Percentiles rank a stretch among this genome's conserved stretches.
phyloP scores from a whole-genome alignment of 306 rosid species.

The Lithocarpus polystachyus region DNA sequence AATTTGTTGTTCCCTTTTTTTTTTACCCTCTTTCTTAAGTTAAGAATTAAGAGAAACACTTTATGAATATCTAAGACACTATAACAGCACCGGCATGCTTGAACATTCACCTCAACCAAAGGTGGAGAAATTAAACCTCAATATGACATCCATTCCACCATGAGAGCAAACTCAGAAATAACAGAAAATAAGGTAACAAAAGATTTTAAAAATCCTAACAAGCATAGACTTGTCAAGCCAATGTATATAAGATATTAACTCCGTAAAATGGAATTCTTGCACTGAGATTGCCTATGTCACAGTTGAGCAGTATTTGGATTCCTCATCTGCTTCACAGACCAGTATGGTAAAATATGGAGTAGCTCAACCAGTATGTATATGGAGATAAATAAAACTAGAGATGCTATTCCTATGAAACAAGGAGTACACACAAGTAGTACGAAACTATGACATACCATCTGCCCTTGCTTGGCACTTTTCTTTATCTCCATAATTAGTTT shows the following conservation, averaged over 20 bases:
- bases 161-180: neutral
- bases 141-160: neutral
- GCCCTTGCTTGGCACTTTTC: conserved; percentile 99
- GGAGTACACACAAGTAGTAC: neutral
- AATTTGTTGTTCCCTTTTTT: neutral
- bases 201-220: neutral
- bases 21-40: neutral
- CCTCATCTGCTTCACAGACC: neutral
- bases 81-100: neutral
- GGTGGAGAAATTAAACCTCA: neutral
- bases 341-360: neutral
- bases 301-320: neutral
- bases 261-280: neutral
- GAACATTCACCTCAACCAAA: neutral
- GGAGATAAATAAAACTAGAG: neutral
- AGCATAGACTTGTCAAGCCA: neutral
- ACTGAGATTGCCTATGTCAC: neutral
- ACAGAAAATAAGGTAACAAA: neutral
- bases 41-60: neutral
- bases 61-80: neutral
- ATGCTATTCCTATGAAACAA: neutral
- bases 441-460: conserved; percentile 61
- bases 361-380: neutral
- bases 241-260: neutral
- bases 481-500: conserved; percentile 86